Percentiles rank a stretch among this genome's conserved stretches.
Conservation (phyloP, 2,329 filamentous ascomycete genomes). For the Tolypocladium guangdongense region DNA sequence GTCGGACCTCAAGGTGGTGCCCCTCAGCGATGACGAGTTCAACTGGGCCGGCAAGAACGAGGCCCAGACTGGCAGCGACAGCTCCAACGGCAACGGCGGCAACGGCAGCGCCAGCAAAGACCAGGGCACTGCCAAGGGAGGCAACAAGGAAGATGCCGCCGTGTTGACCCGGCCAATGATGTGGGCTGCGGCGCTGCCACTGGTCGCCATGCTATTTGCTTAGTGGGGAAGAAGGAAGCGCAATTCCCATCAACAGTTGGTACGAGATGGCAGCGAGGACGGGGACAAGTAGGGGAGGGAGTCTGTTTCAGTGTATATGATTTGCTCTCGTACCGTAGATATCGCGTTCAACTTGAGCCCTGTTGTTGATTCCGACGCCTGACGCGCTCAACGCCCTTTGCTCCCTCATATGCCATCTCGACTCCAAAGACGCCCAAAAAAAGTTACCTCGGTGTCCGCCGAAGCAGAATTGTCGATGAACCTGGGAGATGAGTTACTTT, state of each 20-base stretch:
- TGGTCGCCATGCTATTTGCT: slow-evolving; percentile 23
- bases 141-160: slow-evolving; percentile 17
- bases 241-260: not conserved
- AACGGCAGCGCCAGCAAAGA: slow-evolving; percentile 1
- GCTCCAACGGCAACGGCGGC: slow-evolving; percentile 5
- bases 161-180: slow-evolving; percentile 17
- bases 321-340: not conserved
- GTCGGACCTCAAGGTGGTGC: slow-evolving; percentile 35
- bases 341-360: not conserved
- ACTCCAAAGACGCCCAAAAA: not conserved
- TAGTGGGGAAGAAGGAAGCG: slow-evolving; percentile 7
- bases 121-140: slow-evolving; percentile 4
- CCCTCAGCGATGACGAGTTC: slow-evolving; percentile 30
- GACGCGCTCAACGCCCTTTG: not conserved
- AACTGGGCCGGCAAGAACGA: slow-evolving; percentile 36
- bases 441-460: not conserved
- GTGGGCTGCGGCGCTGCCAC: slow-evolving; percentile 21
- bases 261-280: not conserved
- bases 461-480: not conserved
- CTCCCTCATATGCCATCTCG: not conserved
- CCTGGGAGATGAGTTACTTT: not conserved
- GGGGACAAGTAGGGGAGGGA: slow-evolving; percentile 1
- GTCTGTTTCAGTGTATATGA: slow-evolving; percentile 7
- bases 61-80: slow-evolving; percentile 19
- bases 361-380: not conserved